Percentiles rank a stretch among this genome's conserved stretches.
Evolutionary conservation across 176 grass and related monocot species (phyloP).

Genomic region (Phyllostachys edulis): DNA sequence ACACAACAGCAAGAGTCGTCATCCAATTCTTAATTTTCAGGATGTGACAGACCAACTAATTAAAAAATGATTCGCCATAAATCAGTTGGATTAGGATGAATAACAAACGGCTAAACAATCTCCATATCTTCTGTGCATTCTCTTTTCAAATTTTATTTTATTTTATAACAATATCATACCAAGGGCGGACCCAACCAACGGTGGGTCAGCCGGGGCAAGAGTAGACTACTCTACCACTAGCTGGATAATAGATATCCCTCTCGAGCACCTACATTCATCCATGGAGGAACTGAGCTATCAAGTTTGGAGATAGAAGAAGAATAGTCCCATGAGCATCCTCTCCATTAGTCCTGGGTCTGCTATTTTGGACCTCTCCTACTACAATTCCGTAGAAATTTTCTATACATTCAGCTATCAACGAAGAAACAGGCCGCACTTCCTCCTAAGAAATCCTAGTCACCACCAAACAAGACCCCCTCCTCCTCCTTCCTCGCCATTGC

Average conservation of each 20-base stretch:
- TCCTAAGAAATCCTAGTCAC: no score
- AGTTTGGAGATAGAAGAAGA: no score
- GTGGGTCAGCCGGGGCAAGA: no score
- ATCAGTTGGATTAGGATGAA: conserved; percentile 27
- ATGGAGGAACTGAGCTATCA: no score
- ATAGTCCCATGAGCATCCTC: no score
- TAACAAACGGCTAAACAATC: conserved; percentile 18
- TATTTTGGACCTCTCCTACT: not conserved
- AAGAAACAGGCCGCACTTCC: no score
- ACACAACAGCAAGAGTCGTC: conserved; percentile 1
- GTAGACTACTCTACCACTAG: no score
- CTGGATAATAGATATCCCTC: no score
- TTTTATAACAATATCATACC: not conserved
- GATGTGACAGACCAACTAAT: conserved; percentile 47
- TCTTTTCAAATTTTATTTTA: not conserved
- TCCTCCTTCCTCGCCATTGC: no score
- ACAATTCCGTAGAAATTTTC: not conserved
- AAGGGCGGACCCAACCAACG: not conserved
- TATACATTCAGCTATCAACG: not conserved
- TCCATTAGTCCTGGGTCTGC: no score
- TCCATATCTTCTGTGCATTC: not conserved
- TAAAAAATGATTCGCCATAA: conserved; percentile 28
- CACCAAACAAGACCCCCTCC: no score
- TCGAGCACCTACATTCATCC: no score
- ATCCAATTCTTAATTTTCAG: conserved; percentile 24